Conservation (phyloP, 139 green algal genomes). For the Chlorella sp. region DNA sequence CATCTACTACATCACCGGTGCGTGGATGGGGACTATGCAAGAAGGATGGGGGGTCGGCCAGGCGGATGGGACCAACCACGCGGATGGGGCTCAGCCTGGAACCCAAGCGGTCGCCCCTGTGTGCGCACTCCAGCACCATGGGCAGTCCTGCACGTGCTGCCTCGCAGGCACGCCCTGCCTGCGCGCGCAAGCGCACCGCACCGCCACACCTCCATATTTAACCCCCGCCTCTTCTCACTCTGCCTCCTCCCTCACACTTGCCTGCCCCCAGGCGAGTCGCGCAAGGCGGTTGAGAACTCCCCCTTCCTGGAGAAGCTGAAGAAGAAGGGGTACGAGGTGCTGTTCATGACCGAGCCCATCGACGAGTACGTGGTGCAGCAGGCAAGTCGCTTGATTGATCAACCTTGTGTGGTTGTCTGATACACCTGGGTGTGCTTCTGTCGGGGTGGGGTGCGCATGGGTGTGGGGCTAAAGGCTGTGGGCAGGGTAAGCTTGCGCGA, state of each 20-base stretch:
- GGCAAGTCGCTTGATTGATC: too few relatives aligned
- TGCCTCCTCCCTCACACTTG: too few relatives aligned
- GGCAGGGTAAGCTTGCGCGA: too few relatives aligned
- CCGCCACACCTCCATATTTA: too few relatives aligned
- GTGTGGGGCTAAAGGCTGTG: too few relatives aligned
- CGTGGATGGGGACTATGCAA: neutral
- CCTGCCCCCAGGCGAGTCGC: constrained; percentile 81
- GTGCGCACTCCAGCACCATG: neutral
- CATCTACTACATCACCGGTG: constrained; percentile 99
- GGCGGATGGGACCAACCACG: neutral
- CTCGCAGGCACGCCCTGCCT: too few relatives aligned
- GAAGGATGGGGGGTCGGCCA: neutral
- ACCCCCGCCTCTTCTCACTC: too few relatives aligned
- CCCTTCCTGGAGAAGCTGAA: constrained; percentile 99
- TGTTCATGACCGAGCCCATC: constrained; percentile 99
- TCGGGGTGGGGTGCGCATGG: too few relatives aligned
- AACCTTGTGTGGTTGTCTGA: too few relatives aligned
- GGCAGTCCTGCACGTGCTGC: neutral
- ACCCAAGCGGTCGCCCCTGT: neutral
- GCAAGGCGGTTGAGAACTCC: constrained; percentile 98
- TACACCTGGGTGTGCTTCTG: too few relatives aligned
- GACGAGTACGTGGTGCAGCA: constrained; percentile 99
- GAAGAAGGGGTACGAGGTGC: constrained; percentile 96
- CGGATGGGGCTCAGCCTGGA: neutral
- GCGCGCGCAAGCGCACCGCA: neutral